Conservation (phyloP, 208 protist species). For the Angomonas ambiguus region DNA sequence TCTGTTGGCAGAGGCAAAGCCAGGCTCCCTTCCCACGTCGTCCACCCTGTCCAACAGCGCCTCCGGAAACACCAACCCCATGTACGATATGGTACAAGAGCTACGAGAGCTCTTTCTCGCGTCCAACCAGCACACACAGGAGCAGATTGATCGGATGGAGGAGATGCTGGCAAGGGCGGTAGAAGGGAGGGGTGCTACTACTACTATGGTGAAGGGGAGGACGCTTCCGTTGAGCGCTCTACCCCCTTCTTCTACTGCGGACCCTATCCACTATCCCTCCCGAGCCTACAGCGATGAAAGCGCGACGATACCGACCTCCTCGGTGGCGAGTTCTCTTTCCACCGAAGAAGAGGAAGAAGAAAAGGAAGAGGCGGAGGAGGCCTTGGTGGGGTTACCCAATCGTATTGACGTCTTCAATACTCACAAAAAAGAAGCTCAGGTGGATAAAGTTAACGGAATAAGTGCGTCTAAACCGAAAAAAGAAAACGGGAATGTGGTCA, state of each 20-base stretch:
- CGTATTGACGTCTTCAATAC: neutral
- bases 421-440: neutral
- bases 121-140: neutral
- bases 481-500: neutral
- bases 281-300: conserved; percentile 3
- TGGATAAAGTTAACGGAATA: neutral
- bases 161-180: neutral
- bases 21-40: neutral
- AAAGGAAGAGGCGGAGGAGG: neutral
- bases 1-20: too few relatives aligned
- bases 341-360: neutral
- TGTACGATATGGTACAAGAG: conserved; percentile 1
- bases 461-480: neutral
- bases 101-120: neutral
- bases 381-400: neutral
- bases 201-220: neutral
- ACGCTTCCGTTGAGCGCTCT: neutral
- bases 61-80: neutral
- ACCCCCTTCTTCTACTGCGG: too few relatives aligned
- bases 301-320: neutral
- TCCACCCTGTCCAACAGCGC: neutral
- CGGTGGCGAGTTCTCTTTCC: neutral
- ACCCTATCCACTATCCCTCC: too few relatives aligned
- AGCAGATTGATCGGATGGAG: neutral
- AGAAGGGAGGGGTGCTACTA: neutral